Base-by-base conservation (phyloP, 176 grass and related monocot genomes). In the Elymus sibiricus region DNA sequence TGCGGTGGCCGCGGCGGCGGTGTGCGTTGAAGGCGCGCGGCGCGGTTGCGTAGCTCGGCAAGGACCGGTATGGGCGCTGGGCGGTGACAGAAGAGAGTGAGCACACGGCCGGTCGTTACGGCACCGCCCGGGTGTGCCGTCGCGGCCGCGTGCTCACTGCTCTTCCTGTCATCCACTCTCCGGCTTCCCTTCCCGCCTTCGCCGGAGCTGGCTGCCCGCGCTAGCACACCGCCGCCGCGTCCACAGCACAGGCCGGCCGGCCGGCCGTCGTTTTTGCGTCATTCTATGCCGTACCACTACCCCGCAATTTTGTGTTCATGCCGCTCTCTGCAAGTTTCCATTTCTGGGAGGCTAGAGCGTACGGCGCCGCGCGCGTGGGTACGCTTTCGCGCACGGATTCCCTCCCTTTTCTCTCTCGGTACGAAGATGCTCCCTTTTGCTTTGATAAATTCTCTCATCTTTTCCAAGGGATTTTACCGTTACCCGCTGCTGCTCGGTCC, bases 41-140 rank as follows among this genome's bases (percentile, higher is more conserved):
- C 40, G n/a, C 22, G 11, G 65, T 22, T 66, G 69, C 27, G 6
- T 51, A 31, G 43, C 72, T 75, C 2, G 73, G 14, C 26, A 21
- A 27, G n/a, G 29, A 2, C 19, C 68, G 78, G 56, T 28, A 7
- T 29, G 68, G 27, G 28, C n/a, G 59, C 32, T 15, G 86, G 67
- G 58, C 74, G 86, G 79, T 92, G 90, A 92, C 90, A 92, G 90
- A 92, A 92, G 90, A 92, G 90, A 92, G 90, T 89, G 90, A 92
- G 90, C 90, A 92, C 90, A 83, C 90, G 86, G 90, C 83, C 89
- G 89, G 85, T 80, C 86, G 46, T 79, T 42, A 79, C 90, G 86
- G 86, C 90, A 92, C 87, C 87, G 79, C 16, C 46, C 67, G 65
- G 80, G 82, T 80, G 85, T 92, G 90, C 87, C 86, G 90, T 92